Percentiles rank a stretch among this genome's conserved stretches.
Evolutionary conservation across 352 stramenopile species (phyloP).

Genomic region (Elongisporangium anandrum): DNA sequence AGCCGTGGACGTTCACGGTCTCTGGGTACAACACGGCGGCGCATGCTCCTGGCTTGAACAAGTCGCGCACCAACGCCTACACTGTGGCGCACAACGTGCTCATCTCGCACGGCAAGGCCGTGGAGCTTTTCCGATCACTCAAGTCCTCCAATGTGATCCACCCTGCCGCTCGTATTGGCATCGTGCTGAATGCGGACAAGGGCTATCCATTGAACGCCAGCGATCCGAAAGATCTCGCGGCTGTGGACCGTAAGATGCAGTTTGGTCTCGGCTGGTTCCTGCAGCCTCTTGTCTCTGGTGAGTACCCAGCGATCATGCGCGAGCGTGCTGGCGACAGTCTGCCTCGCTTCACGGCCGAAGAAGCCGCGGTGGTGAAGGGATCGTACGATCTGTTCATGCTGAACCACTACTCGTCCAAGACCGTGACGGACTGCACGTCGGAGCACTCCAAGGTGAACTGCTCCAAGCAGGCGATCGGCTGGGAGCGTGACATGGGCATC

Average conservation of each 20-base stretch:
- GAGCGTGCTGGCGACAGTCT: constrained; percentile 64
- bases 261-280: constrained; percentile 91
- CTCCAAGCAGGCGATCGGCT: constrained; percentile 32
- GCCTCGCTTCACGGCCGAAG: constrained; percentile 83
- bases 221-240: constrained; percentile 34
- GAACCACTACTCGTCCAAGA: constrained; percentile 91
- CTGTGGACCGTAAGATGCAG: constrained; percentile 82
- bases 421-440: constrained; percentile 49
- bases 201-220: constrained; percentile 72
- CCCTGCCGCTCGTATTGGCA: constrained; percentile 79
- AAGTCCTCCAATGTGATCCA: constrained; percentile 38
- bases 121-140: constrained; percentile 78
- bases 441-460: constrained; percentile 29
- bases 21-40: constrained; percentile 84
- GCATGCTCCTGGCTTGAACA: constrained; percentile 30
- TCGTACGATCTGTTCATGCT: constrained; percentile 93
- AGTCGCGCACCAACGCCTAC: constrained; percentile 48
- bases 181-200: constrained; percentile 86
- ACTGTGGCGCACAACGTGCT: constrained; percentile 87
- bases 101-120: constrained; percentile 82
- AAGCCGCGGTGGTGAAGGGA: constrained; percentile 61
- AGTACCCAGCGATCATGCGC: constrained; percentile 89
- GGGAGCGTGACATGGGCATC: constrained; percentile 44
- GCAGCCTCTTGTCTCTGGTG: constrained; percentile 81
- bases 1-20: constrained; percentile 85